These are phyloP conservation scores for Colletotrichum theobromicola DNA, from an alignment of 2,329 filamentous ascomycete species.

Conservation along the genomic window DNA sequence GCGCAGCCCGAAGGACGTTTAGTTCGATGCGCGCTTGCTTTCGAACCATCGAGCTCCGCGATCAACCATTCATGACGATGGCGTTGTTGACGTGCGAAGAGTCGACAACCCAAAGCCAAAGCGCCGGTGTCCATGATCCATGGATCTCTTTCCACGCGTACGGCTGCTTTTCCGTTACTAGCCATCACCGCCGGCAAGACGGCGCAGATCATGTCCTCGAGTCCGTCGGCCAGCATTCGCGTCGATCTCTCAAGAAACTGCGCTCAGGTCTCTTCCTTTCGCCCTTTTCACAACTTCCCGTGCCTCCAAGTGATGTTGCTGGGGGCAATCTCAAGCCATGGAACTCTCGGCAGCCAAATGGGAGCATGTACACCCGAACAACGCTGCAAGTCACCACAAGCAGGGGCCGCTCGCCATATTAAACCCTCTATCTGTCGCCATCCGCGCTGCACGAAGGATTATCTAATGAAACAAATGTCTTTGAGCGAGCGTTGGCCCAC, in stretches of 20 bases:
- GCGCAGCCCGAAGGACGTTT: not conserved
- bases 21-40: not conserved
- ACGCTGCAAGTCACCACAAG: not conserved
- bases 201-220: not conserved
- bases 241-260: not conserved
- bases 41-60: not conserved
- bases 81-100: not conserved
- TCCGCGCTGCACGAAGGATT: not conserved
- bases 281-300: not conserved
- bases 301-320: not conserved
- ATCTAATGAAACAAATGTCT: constrained; percentile 1
- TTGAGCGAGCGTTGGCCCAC: not conserved
- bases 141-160: not conserved
- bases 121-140: not conserved
- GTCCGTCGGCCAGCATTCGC: not conserved
- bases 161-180: not conserved
- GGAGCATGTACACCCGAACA: not conserved
- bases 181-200: constrained; percentile 1
- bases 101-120: not conserved
- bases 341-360: not conserved
- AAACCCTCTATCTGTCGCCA: not conserved
- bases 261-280: constrained; percentile 13
- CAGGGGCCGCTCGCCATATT: not conserved
- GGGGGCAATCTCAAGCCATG: not conserved
- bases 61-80: not conserved